Base-by-base conservation (phyloP, 1,284 basidiomycete species). In the Cryptococcus hybrid region DNA sequence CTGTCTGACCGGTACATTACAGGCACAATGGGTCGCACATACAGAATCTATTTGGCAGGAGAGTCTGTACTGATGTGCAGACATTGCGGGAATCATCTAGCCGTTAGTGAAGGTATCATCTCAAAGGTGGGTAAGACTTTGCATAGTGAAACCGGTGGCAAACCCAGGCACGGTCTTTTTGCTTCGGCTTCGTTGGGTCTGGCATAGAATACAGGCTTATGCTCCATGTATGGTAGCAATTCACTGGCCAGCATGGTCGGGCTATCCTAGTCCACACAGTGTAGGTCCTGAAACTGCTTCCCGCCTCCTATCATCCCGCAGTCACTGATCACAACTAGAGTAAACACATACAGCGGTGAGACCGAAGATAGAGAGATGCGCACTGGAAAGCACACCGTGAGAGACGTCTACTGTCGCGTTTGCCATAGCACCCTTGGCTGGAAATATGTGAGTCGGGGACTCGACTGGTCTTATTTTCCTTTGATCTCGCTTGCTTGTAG, bases 361-460 rank as follows among this genome's bases (percentile, higher is more conserved):
- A 85, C 92, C 34, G 89, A 86, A 71, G 94, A 97, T 74, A 84
- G 95, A 55, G 85, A 88, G 58, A 98, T 99, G 95, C 94, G 92
- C 24, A 99, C 95, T 9, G 95, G 95, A 11, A 85, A 90, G 68
- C 95, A 99, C 78, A 92, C 89, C 30, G 95, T 99, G 38, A 86
- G 95, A 56, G 95, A 99, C 74, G 90, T 98, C 63, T 89, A 84
- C 77, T 99, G 96, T 78, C 79, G 83, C 78, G 95, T 94, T 74
- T 98, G 95, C 78, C 83, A 85, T 56, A 84, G 84, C 38, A 85
- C 83, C 12, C 82, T 98, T 36, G 95, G 95, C 54, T 98, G 95
- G 95, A 96, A 96, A 89, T 99, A 99, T 76, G 94, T 94, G 74
- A 78, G 88, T 18, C 18, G 18, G 18, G 18, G 18, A 18, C 18